Evolutionary conservation across 306 rosid genomes (phyloP), one percentile per base, ranked within the genome.

Genomic region (Fragaria iinumae): DNA sequence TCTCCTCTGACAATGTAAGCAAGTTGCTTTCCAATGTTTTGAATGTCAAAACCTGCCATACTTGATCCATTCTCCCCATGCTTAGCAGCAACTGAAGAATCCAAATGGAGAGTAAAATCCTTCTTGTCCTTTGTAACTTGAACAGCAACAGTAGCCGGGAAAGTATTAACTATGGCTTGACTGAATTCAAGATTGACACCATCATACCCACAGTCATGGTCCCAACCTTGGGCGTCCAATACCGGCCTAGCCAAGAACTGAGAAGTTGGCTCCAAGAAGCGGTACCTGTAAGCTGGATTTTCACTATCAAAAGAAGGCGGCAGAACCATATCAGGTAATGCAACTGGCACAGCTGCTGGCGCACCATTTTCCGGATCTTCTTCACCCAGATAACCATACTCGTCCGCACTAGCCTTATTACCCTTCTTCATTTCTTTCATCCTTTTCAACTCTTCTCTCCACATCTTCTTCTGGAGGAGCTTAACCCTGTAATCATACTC

Each of bases 21-120:
- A 44, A 92, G 93, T 48, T 85, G 91, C 74, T 85, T 87, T 71
- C 90, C 88, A 27, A 84, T 62, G 76, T 84, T 91, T 71, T 90
- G 99, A 72, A 96, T 92, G 90, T 96, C 99, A 86, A 96, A 96
- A 62, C 99, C 99, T 60, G 92, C 97, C 98, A 92, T 96, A 76
- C 86, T 81, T 8, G 98, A 92, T 63, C 87, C 96, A 70, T 85
- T 92, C 63, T 96, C 99, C 74, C 98, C 97, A 67, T 84, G 93
- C 86, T 90, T 96, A 23, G 91, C 92, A 75, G 98, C 89, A 60
- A 91, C 80, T 5, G 99, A 93, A 76, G 99, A 96, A 90, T 96
- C 99, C 86, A 96, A 71, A 86, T 96, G 99, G 74, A 96, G 48
- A 81, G 77, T 96, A 88, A 96, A 96, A 77, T 96, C 98, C 77